Evolutionary conservation across 345 rosid genomes (phyloP), one percentile per base, ranked within the genome.

Genomic region (Linum trigynum): DNA sequence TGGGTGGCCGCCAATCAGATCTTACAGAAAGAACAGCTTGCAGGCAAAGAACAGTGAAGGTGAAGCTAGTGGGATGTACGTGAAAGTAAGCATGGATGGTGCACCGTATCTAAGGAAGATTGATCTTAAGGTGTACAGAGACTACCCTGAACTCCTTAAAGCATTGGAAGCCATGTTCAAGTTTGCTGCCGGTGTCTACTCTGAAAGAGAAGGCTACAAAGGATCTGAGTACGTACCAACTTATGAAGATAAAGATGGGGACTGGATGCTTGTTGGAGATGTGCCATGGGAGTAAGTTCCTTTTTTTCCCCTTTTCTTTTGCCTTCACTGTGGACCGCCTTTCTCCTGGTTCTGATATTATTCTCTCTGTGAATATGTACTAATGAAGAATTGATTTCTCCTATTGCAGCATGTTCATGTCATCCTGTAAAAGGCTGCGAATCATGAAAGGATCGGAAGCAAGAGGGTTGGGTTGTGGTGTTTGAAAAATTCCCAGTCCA

Each of bases 1-100:
- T 16, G 95, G 98, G 12, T 92, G 97, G 98, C 98, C 98, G 55
- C 98, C 98, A 9, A 70, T 92, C 71, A 65, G 86, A 72, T 87
- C 96, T n/a, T 84, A 79, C 79, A 65, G 92, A 83, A 89, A 85
- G 72, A 89, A 89, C 70, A 79, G 42, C 68, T 39, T 86, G 57
- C 79, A 75, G 57, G 56, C 62, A 9, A 84, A 80, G 74, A 85
- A 85, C 68, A 67, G 64, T n/a, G 90, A 81, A 70, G 71, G 71
- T 14, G 83, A 81, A 3, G 70, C 76, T 38, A 65, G 67, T 32
- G 90, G 88, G 73, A 80, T 84, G 38, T 86, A 78, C 39, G 86
- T 89, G 72, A 89, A 89, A 81, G 92, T 89, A 39, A 89, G 97
- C 78, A 85, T 86, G 96, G 96, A 86, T 57, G 92, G 96, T 42